Percentiles rank a stretch among this genome's conserved stretches.
Evolutionary conservation across 192 early-diverging fungal genomes (phyloP).

Genomic region (Spinellus fusiger): DNA sequence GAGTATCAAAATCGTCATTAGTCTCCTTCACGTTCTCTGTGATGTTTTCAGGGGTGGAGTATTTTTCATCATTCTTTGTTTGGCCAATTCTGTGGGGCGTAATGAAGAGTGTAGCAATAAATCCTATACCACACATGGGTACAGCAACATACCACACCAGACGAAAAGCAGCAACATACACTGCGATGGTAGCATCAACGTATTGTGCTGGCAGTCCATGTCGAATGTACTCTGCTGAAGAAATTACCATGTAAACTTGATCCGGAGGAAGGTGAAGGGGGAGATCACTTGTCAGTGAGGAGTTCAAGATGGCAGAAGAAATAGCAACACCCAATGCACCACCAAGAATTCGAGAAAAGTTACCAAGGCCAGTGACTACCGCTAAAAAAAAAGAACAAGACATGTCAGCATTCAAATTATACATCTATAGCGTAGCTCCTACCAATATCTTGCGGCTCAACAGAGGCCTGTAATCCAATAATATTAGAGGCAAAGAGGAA

Average conservation of each 20-base stretch:
- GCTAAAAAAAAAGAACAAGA: slow-evolving; percentile 5
- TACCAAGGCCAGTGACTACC: slow-evolving; percentile 30
- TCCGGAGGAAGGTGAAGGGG: slow-evolving; percentile 7
- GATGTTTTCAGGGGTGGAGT: not conserved
- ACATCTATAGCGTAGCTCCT: not conserved
- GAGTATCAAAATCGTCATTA: not conserved
- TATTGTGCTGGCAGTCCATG: slow-evolving; percentile 17
- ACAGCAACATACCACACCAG: slow-evolving; percentile 23
- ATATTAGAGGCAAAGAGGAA: slow-evolving; percentile 27
- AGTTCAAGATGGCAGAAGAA: slow-evolving; percentile 25
- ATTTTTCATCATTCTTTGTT: not conserved
- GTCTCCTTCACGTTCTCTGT: not conserved
- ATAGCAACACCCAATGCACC: slow-evolving; percentile 32
- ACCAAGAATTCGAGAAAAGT: slow-evolving; percentile 29
- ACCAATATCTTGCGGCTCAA: slow-evolving; percentile 28
- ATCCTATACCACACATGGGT: slow-evolving; percentile 13
- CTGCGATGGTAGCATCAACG: slow-evolving; percentile 2
- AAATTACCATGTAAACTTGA: slow-evolving; percentile 4
- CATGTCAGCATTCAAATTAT: not conserved
- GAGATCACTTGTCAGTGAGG: slow-evolving; percentile 14
- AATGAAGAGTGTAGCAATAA: slow-evolving; percentile 5
- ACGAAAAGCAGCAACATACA: slow-evolving; percentile 17
- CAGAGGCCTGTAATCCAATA: slow-evolving; percentile 30
- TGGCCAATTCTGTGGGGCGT: slow-evolving; percentile 2
- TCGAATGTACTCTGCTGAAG: slow-evolving; percentile 13